phyloP scores from a whole-genome alignment of 2,329 filamentous ascomycete species.

The Pestalotiopsis sp. region DNA sequence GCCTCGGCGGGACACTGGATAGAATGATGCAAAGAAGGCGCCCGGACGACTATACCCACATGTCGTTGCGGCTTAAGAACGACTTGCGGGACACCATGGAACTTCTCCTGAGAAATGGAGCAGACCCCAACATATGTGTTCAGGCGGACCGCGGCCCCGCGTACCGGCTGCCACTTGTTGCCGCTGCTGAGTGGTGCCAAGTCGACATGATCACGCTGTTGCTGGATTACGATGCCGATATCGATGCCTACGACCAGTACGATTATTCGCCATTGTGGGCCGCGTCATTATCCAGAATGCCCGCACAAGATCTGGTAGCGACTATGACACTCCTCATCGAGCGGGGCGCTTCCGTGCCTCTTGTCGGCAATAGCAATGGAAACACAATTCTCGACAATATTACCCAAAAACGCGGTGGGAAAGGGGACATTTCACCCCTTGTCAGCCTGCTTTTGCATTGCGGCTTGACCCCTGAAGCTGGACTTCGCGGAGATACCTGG shows the following conservation, averaged over 20 bases:
- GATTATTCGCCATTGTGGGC: neutral
- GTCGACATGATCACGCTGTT: neutral
- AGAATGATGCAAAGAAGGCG: neutral
- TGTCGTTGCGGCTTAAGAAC: neutral
- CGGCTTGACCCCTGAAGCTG: neutral
- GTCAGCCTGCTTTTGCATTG: neutral
- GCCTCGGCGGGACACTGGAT: neutral
- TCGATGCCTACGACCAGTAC: neutral
- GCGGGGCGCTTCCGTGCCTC: neutral
- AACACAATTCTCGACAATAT: neutral
- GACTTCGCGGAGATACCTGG: neutral
- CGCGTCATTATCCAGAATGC: neutral
- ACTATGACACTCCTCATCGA: neutral
- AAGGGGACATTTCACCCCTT: neutral
- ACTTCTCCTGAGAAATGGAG: too few relatives aligned
- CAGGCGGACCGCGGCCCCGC: too few relatives aligned
- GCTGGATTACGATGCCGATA: neutral
- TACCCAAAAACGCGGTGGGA: accelerated
- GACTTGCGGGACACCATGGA: too few relatives aligned
- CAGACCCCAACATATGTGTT: too few relatives aligned
- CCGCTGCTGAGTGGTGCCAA: neutral
- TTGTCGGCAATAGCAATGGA: too few relatives aligned
- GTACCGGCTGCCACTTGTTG: too few relatives aligned
- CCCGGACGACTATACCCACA: neutral
- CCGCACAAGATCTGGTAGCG: neutral